Conservation (phyloP, 2,329 filamentous ascomycete genomes). For the Dothiorella sarmentorum region DNA sequence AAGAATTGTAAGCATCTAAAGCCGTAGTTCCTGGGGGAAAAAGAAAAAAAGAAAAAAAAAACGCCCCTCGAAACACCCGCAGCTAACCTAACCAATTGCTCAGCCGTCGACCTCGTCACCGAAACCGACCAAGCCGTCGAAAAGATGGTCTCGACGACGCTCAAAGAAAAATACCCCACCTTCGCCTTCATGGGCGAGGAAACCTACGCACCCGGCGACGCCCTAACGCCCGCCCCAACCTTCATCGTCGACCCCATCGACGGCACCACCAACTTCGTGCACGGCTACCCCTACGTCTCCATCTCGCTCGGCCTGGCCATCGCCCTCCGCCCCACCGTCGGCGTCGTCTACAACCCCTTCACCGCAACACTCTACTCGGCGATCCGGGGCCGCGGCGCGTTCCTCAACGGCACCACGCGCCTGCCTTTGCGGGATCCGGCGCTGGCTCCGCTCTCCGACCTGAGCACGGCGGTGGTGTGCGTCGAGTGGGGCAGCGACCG, state of each 20-base stretch:
- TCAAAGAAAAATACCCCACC: constrained; percentile 51
- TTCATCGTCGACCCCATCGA: constrained; percentile 75
- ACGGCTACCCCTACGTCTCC: constrained; percentile 70
- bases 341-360: constrained; percentile 79
- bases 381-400: constrained; percentile 66
- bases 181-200: constrained; percentile 65
- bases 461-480: constrained; percentile 63
- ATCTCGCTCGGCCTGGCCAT: constrained; percentile 73
- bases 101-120: constrained; percentile 60
- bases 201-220: constrained; percentile 64
- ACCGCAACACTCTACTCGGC: constrained; percentile 66
- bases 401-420: constrained; percentile 34
- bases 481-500: constrained; percentile 72
- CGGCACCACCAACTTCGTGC: constrained; percentile 78
- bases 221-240: constrained; percentile 48
- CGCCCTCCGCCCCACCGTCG: constrained; percentile 56
- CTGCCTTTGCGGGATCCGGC: constrained; percentile 49
- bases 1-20: constrained; percentile 43
- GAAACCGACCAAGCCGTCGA: constrained; percentile 63
- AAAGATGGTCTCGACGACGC: constrained; percentile 51
- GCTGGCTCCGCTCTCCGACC: constrained; percentile 53
- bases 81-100: no score
- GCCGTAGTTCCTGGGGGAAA: neutral
- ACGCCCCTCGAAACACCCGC: no score
- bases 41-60: neutral